Evolutionary conservation across 2,329 filamentous ascomycete species (phyloP).

Genomic region (Penicillium capsulatum): DNA sequence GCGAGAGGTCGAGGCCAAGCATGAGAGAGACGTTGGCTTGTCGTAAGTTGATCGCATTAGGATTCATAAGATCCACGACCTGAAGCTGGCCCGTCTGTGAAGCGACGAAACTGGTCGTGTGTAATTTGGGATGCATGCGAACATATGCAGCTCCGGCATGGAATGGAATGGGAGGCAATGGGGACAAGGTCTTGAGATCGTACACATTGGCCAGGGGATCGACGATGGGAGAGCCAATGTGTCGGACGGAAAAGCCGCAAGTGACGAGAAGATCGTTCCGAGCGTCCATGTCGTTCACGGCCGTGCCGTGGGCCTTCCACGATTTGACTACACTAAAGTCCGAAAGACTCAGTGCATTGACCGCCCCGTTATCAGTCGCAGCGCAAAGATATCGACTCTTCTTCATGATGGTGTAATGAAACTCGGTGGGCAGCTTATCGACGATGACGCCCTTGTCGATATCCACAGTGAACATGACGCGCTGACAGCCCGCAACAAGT

Average conservation of each 20-base stretch:
- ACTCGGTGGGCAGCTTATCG: slow-evolving; percentile 67
- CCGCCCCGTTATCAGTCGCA: slow-evolving; percentile 73
- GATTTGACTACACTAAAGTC: slow-evolving; percentile 74
- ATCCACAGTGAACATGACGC: slow-evolving; percentile 74
- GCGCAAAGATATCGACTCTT: slow-evolving; percentile 84
- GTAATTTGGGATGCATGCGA: slow-evolving; percentile 92
- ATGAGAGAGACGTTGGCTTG: slow-evolving; percentile 77
- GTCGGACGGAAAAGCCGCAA: slow-evolving; percentile 84
- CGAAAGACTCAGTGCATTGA: slow-evolving; percentile 79
- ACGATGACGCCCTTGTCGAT: slow-evolving; percentile 68
- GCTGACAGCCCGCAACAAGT: slow-evolving; percentile 80
- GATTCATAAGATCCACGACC: slow-evolving; percentile 91
- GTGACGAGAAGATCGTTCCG: slow-evolving; percentile 93
- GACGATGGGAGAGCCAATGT: slow-evolving; percentile 73
- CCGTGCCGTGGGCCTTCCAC: slow-evolving; percentile 85
- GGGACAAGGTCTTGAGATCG: slow-evolving; percentile 83
- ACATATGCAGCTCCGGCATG: slow-evolving; percentile 91
- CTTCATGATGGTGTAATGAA: slow-evolving; percentile 88
- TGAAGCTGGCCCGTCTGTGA: slow-evolving; percentile 92
- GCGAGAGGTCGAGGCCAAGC: slow-evolving; percentile 77
- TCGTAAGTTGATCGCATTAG: slow-evolving; percentile 77
- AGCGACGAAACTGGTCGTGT: slow-evolving; percentile 89
- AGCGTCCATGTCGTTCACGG: slow-evolving; percentile 95
- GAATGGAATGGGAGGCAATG: slow-evolving; percentile 84
- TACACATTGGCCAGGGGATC: slow-evolving; percentile 95